Conservation (phyloP, 1,284 basidiomycete species). For the Apiotrichum veenhuisii region DNA sequence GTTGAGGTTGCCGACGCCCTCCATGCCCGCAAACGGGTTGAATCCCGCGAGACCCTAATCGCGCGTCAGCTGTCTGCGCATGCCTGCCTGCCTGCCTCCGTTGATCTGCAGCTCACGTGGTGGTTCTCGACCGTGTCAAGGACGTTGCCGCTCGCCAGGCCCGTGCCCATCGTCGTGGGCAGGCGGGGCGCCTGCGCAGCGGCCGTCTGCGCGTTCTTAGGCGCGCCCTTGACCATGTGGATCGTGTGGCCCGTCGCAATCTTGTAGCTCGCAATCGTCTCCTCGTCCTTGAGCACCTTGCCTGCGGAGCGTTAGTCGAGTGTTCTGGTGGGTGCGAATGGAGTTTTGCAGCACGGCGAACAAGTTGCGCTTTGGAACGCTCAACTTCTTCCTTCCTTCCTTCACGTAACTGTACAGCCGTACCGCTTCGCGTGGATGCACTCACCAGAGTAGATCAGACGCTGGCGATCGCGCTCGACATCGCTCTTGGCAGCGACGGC, state of each 20-base stretch:
- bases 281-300: conserved; percentile 67
- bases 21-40: conserved; percentile 80
- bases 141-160: conserved; percentile 61
- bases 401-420: neutral
- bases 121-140: conserved; percentile 55
- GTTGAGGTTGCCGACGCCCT: conserved; percentile 67
- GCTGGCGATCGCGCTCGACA: conserved; percentile 76
- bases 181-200: conserved; percentile 52
- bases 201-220: conserved; percentile 51
- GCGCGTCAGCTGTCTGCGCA: conserved; percentile 10
- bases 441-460: conserved; percentile 79
- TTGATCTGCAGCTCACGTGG: conserved; percentile 38
- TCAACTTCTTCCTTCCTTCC: no score
- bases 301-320: conserved; percentile 27
- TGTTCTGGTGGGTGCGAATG: neutral
- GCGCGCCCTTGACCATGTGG: conserved; percentile 86
- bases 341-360: no score
- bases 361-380: no score
- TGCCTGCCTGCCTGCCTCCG: neutral
- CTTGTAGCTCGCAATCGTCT: conserved; percentile 75
- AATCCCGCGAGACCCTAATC: conserved; percentile 56
- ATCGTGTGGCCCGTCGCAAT: conserved; percentile 72
- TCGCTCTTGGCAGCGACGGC: conserved; percentile 76
- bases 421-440: neutral
- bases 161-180: conserved; percentile 73